These are phyloP conservation scores for Xylaria curta DNA, from an alignment of 495 filamentous ascomycete species.

Conservation along the genomic window DNA sequence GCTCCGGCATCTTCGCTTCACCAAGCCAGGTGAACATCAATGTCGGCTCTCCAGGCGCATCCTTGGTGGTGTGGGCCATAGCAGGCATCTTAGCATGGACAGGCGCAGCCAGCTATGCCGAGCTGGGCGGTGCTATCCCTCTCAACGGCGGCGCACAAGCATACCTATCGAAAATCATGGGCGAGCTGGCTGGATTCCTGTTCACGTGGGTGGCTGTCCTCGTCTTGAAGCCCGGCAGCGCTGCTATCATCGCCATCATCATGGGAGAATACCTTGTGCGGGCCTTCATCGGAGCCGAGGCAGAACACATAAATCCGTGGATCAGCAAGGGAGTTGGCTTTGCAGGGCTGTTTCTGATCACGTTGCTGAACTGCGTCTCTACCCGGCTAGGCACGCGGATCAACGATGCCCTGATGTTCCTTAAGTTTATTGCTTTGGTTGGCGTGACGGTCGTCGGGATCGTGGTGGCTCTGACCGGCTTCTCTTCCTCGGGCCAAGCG, in stretches of 20 bases:
- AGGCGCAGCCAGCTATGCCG: constrained; percentile 93
- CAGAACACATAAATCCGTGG: constrained; percentile 77
- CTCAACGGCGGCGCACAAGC: constrained; percentile 93
- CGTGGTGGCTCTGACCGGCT: constrained; percentile 86
- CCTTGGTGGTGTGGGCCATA: constrained; percentile 87
- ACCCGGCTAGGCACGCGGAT: constrained; percentile 84
- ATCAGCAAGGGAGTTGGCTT: constrained; percentile 89
- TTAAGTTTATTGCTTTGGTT: constrained; percentile 90
- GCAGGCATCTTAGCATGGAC: constrained; percentile 95
- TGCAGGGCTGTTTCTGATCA: constrained; percentile 75
- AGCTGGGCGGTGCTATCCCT: constrained; percentile 94
- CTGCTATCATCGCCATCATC: constrained; percentile 95
- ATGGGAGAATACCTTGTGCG: constrained; percentile 96
- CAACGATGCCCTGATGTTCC: constrained; percentile 91
- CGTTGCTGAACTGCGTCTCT: constrained; percentile 85
- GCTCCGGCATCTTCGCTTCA: constrained; percentile 96
- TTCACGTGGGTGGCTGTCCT: constrained; percentile 96
- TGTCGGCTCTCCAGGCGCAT: constrained; percentile 89
- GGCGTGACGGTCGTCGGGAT: constrained; percentile 88
- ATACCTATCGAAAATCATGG: constrained; percentile 94
- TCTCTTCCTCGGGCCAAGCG: constrained; percentile 74
- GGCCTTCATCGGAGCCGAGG: constrained; percentile 81
- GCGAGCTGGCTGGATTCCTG: constrained; percentile 87
- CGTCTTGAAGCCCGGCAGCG: constrained; percentile 89
- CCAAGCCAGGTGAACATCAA: constrained; percentile 93